These are phyloP conservation scores for Apophysomyces trapeziformis DNA, from an alignment of 371 early-diverging fungal genomes.

Conservation along the genomic window DNA sequence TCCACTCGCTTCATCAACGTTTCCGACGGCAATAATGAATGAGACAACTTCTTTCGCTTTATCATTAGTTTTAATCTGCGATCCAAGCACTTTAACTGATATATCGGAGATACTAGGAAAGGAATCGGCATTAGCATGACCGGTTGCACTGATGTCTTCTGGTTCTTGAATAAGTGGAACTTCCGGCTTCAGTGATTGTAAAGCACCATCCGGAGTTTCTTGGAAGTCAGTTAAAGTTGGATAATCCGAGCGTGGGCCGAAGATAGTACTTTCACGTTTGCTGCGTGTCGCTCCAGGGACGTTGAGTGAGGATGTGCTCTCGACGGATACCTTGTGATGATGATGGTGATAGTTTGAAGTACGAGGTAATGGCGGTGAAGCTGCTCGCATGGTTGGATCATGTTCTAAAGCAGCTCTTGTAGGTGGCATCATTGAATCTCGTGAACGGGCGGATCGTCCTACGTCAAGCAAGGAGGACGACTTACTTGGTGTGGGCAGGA, in stretches of 20 bases:
- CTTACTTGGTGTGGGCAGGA: constrained; percentile 33
- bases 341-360: constrained; percentile 13
- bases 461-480: constrained; percentile 32
- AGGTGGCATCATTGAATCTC: constrained; percentile 38
- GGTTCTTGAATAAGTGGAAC: constrained; percentile 9
- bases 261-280: constrained; percentile 18
- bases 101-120: constrained; percentile 26
- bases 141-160: background rate
- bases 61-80: constrained; percentile 76
- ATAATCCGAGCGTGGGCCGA: constrained; percentile 10
- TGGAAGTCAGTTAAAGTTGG: background rate
- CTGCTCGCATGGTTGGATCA: constrained; percentile 46
- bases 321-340: constrained; percentile 1
- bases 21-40: constrained; percentile 59
- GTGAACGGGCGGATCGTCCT: constrained; percentile 25
- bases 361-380: constrained; percentile 39
- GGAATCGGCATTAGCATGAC: background rate
- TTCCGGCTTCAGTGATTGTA: background rate
- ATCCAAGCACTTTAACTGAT: constrained; percentile 61
- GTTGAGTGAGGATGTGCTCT: constrained; percentile 2
- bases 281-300: constrained; percentile 4
- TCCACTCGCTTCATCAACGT: background rate
- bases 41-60: constrained; percentile 78
- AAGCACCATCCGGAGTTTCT: constrained; percentile 20
- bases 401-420: constrained; percentile 34